Conservation (phyloP, 352 stramenopile genomes). For the Albugo laibachii region DNA sequence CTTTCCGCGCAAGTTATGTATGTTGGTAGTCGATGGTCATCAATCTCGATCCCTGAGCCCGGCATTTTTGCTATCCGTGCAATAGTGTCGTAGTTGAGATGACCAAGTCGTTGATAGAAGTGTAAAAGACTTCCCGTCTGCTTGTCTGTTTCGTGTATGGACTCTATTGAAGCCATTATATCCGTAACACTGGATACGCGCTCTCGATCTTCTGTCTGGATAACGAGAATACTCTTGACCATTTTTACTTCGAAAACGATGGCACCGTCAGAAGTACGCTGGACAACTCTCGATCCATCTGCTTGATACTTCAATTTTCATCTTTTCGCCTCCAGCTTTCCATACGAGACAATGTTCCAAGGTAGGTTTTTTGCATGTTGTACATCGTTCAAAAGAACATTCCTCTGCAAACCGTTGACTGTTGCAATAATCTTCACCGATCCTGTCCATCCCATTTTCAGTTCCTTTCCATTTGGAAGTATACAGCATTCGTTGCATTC, state of each 20-base stretch:
- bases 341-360: neutral
- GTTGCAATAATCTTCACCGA: neutral
- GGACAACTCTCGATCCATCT: neutral
- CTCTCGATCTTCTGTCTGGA: neutral
- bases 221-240: neutral
- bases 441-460: neutral
- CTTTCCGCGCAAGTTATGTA: neutral
- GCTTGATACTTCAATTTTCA: neutral
- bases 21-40: neutral
- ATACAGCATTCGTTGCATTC: neutral
- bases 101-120: neutral
- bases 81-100: slow-evolving; percentile 1
- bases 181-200: neutral
- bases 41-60: neutral
- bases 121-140: neutral
- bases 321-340: neutral
- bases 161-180: neutral
- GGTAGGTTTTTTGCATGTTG: neutral
- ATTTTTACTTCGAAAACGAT: neutral
- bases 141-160: neutral
- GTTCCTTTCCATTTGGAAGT: neutral
- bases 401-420: neutral
- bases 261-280: neutral
- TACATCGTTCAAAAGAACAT: neutral
- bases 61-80: neutral